Evolutionary conservation across 2,329 filamentous ascomycete species (phyloP).

Genomic region (Celoporthe dispersa): DNA sequence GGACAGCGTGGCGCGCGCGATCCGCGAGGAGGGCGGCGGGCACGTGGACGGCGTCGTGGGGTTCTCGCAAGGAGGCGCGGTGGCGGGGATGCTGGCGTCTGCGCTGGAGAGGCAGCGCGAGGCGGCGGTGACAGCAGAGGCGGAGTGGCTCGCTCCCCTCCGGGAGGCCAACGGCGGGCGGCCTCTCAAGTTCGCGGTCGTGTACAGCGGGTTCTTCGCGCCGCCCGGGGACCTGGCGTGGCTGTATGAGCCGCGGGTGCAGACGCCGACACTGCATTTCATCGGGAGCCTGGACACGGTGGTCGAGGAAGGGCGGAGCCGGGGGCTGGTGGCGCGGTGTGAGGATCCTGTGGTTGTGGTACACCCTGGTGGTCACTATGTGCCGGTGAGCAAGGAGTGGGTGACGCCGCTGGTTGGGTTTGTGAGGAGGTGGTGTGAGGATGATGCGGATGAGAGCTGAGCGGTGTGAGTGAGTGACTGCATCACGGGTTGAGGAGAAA

Average conservation of each 20-base stretch:
- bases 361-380: conserved; percentile 89
- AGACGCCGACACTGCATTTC: conserved; percentile 80
- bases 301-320: conserved; percentile 76
- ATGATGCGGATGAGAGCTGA: conserved; percentile 23
- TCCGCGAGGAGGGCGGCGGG: conserved; percentile 64
- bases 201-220: conserved; percentile 78
- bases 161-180: conserved; percentile 53
- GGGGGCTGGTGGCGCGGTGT: conserved; percentile 69
- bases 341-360: conserved; percentile 58
- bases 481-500: neutral
- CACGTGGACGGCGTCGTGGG: conserved; percentile 80
- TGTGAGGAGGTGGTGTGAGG: conserved; percentile 35
- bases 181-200: conserved; percentile 70
- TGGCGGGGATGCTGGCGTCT: conserved; percentile 73
- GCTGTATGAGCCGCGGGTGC: conserved; percentile 76
- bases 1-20: conserved; percentile 60
- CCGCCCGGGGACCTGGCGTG: conserved; percentile 64
- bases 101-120: conserved; percentile 61
- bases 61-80: conserved; percentile 79
- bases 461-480: neutral
- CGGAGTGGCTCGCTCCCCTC: conserved; percentile 49
- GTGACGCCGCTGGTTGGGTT: conserved; percentile 66
- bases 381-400: conserved; percentile 83
- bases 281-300: conserved; percentile 85
- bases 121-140: conserved; percentile 26